These are phyloP conservation scores for Chaetomium sp. DNA, from an alignment of 2,329 filamentous ascomycete genomes.

Conservation along the genomic window DNA sequence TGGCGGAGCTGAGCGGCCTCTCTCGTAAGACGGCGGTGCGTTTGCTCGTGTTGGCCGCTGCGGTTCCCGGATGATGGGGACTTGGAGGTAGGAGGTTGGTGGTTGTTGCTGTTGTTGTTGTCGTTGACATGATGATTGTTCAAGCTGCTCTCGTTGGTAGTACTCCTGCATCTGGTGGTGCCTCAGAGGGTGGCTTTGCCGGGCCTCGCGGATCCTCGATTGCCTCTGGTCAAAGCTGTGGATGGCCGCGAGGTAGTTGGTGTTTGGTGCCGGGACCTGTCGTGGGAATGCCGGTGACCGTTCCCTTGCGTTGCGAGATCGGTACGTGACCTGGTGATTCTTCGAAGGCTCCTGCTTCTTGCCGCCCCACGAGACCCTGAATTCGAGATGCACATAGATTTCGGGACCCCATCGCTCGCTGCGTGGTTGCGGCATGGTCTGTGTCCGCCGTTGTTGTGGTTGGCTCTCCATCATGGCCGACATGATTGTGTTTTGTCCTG, in stretches of 20 bases:
- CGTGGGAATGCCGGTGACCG: constrained; percentile 38
- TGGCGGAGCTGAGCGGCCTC: constrained; percentile 45
- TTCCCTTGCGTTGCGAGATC: constrained; percentile 40
- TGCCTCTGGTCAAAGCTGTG: constrained; percentile 24
- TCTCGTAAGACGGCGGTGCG: constrained; percentile 33
- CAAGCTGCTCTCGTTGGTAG: constrained; percentile 15
- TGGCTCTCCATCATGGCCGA: constrained; percentile 11
- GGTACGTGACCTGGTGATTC: constrained; percentile 41
- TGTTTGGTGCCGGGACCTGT: constrained; percentile 39
- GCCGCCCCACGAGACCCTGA: constrained; percentile 47
- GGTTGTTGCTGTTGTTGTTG: constrained; percentile 10
- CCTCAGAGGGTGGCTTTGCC: constrained; percentile 2
- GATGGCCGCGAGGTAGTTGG: constrained; percentile 36
- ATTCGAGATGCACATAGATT: constrained; percentile 46
- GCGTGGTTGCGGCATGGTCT: constrained; percentile 2
- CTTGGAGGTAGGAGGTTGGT: constrained; percentile 8
- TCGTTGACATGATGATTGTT: constrained; percentile 9
- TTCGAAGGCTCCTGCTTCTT: constrained; percentile 34
- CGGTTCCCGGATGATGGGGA: constrained; percentile 18
- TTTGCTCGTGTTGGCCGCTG: constrained; percentile 24
- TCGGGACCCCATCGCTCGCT: constrained; percentile 30
- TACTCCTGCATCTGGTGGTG: constrained; percentile 25
- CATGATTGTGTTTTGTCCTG: too few species aligned
- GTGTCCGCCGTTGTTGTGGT: background rate
- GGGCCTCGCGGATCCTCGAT: constrained; percentile 23